Conservation (phyloP, 2,329 filamentous ascomycete genomes). For the Cladosporium cucumerinum region DNA sequence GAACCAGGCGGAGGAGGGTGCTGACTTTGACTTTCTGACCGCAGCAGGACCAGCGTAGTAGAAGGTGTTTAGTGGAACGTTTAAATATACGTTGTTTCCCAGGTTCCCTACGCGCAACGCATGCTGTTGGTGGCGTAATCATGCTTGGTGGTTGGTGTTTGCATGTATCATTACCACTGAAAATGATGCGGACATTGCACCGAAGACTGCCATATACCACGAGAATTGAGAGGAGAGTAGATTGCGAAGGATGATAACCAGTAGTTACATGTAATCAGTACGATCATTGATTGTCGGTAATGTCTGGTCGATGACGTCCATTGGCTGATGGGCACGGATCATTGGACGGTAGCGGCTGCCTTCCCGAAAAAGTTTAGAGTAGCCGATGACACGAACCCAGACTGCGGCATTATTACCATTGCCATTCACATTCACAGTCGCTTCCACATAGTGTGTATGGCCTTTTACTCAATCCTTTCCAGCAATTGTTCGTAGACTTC, state of each 20-base stretch:
- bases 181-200: neutral
- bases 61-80: neutral
- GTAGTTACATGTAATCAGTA: too few species aligned
- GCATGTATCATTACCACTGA: neutral
- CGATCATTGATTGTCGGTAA: neutral
- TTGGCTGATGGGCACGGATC: neutral
- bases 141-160: neutral
- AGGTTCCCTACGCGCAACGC: neutral
- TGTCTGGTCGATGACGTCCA: neutral
- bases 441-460: neutral
- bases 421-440: neutral
- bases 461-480: neutral
- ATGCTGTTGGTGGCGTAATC: neutral
- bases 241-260: neutral
- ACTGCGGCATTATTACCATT: neutral
- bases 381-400: neutral
- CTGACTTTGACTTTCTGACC: constrained; percentile 61
- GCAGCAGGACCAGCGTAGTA: constrained; percentile 20
- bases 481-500: neutral
- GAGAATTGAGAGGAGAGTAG: neutral
- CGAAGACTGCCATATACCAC: neutral
- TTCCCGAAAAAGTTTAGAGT: neutral
- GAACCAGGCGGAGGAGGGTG: constrained; percentile 58
- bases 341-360: neutral
- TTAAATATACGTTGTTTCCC: neutral